Evolutionary conservation across 179 eudicot species (phyloP), one percentile per base, ranked within the genome.

Genomic region (Sideroxylon spinosum): DNA sequence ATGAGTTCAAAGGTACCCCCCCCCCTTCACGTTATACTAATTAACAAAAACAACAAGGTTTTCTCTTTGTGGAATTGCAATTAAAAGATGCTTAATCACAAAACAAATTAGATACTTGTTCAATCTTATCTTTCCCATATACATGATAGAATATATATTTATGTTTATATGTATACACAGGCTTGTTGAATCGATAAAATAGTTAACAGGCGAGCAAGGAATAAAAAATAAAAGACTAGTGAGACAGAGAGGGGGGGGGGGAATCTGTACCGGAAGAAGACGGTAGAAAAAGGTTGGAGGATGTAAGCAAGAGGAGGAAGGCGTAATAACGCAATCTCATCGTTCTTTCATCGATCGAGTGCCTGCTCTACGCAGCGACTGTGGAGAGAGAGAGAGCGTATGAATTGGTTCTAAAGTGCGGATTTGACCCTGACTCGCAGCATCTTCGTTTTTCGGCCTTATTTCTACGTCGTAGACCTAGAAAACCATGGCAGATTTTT

Each of bases 271-370:
- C 75, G 26, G 9, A 72, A 28, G 75, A 53, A 53, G 11, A 10
- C 32, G 63, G 76, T 5, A 73, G 9, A 73, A 73, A 46, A 73
- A 56, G 25, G 50, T 73, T 56, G 76, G 26, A 12, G 20, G 46
- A 53, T 52, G 61, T 14, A 62, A 73, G 76, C 64, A 73, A 29
- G 1, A 73, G 23, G 0, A 73, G 19, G 48, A 56, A 37, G 61
- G 75, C 61, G 64, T 1, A 29, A 29, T 9, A 55, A 17, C 29
- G 25, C 76, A 20, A 55, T 56, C 76, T 73, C 76, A 56, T 73
- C 76, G 25, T 73, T 73, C 50, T 19, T 29, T 73, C 76, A 28
- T 73, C 49, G 50, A 56, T 71, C 19, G 62, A 25, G 13, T 53
- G 61, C 44, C 25, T 25, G 4, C 44, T 37, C 4, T 37, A 3